Evolutionary conservation across 306 rosid genomes (phyloP), one percentile per base, ranked within the genome.

Genomic region (Cicer cuneatum): DNA sequence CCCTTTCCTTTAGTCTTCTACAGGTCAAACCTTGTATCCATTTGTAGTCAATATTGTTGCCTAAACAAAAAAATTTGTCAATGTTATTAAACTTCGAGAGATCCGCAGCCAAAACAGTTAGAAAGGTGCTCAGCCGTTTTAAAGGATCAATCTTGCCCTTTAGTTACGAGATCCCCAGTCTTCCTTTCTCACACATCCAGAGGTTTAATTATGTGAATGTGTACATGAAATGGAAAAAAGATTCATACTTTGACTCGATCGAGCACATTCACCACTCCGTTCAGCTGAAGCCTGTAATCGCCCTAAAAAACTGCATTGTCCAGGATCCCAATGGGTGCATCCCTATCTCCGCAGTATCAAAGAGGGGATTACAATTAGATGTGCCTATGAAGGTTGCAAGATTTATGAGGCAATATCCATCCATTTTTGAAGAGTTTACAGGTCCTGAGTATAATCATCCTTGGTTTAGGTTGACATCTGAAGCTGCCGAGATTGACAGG

Each of bases 171-270:
- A 38, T 66, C 67, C 70, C 73, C 6, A 29, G 68, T 47, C 78
- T 63, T 76, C 85, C 92, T 61, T 53, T 73, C 72, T 14, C 51
- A 7, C 75, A 79, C 80, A 66, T 80, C 62, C 93, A 81, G 79
- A 83, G 78, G 14, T 68, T 49, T 60, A 68, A 67, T 82, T 93
- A 89, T 40, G 98, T 93, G 29, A 84, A 93, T 83, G 96, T 93
- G 49, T 91, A 88, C 77, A 91, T 91, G 98, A 87, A 89, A 74
- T 91, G 98, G 96, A 93, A 91, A 83, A 87, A 91, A 69, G 98
- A 93, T 62, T 65, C 86, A 0, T 89, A 83, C 77, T 91, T 84
- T 74, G 97, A 93, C 61, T 80, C 88, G 8, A 78, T 93, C 39
- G 91, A 91, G 62, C 91, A 89, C 59, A 87, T 93, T 76, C 87